phyloP scores from a whole-genome alignment of 2,329 filamentous ascomycete species.

The Stagonosporopsis vannaccii region DNA sequence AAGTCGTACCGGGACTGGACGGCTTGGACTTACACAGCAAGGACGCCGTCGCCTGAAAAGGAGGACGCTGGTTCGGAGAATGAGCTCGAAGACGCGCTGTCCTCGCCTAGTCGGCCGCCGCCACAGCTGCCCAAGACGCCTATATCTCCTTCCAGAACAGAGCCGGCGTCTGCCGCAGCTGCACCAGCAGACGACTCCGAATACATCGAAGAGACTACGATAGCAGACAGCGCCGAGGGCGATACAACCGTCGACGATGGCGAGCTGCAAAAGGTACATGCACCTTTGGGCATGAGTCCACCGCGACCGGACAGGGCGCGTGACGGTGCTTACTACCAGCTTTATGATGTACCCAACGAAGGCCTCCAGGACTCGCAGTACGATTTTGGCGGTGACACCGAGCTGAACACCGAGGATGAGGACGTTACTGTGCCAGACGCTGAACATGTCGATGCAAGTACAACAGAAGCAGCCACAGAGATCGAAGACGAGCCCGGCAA shows the following conservation, averaged over 20 bases:
- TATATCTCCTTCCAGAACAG: conserved; percentile 27
- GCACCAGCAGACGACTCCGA: background rate
- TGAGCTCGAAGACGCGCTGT: conserved; percentile 20
- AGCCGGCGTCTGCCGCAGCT: conserved; percentile 9
- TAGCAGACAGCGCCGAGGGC: conserved; percentile 10
- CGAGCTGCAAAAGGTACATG: background rate
- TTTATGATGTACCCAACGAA: conserved; percentile 36
- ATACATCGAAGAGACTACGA: conserved; percentile 7
- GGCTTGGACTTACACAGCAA: conserved; percentile 77
- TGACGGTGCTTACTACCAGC: conserved; percentile 32
- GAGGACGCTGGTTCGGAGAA: conserved; percentile 39
- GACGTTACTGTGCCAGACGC: background rate
- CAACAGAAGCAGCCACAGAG: conserved; percentile 6
- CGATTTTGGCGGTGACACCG: conserved; percentile 40
- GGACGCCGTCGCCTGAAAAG: conserved; percentile 73
- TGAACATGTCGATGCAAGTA: conserved; percentile 2
- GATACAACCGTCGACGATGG: conserved; percentile 17
- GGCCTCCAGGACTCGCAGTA: conserved; percentile 68
- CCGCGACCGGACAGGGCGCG: conserved; percentile 6
- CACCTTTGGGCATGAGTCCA: background rate
- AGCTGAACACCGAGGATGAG: conserved; percentile 34
- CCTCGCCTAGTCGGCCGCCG: conserved; percentile 34
- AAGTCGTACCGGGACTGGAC: conserved; percentile 72
- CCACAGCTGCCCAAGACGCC: conserved; percentile 37
- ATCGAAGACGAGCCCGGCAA: conserved; percentile 11